Evolutionary conservation across 2,329 filamentous ascomycete species (phyloP).

Genomic region (Ascochyta fabae): DNA sequence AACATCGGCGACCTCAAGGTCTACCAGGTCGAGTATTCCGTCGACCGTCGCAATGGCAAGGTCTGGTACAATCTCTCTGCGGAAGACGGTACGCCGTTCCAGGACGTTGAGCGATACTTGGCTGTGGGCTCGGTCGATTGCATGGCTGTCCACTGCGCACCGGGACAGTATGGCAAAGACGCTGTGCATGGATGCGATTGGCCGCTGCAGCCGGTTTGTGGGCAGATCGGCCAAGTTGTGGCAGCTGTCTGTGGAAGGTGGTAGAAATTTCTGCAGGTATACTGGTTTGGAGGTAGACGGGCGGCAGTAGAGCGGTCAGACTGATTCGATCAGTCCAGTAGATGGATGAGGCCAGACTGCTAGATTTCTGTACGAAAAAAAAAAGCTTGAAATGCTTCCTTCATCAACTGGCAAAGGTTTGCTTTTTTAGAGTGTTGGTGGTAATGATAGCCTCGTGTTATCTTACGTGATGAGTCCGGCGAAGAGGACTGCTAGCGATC

Average conservation of each 20-base stretch:
- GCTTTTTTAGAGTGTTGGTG: too few species aligned
- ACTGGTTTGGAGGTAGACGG: too few species aligned
- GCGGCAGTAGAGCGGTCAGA: too few species aligned
- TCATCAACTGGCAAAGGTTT: too few species aligned
- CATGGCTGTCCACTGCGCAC: not conserved
- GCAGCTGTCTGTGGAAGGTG: not conserved
- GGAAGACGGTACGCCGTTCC: constrained; percentile 4
- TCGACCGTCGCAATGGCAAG: constrained; percentile 2
- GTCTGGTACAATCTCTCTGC: constrained; percentile 11
- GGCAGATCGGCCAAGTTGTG: not conserved
- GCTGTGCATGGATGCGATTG: not conserved
- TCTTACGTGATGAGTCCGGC: too few species aligned
- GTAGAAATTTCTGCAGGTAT: too few species aligned
- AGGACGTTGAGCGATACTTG: constrained; percentile 1
- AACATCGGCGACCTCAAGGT: not conserved
- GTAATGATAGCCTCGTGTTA: too few species aligned
- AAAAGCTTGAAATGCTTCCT: too few species aligned
- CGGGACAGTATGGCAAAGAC: constrained; percentile 1
- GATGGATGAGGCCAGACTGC: too few species aligned
- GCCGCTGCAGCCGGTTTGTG: not conserved
- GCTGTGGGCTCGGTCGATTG: not conserved
- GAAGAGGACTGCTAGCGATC: too few species aligned
- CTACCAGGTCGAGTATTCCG: constrained; percentile 13
- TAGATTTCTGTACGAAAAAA: too few species aligned
- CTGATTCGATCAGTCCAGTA: too few species aligned